Percentiles rank a stretch among this genome's conserved stretches.
Evolutionary conservation across 208 protist genomes (phyloP).

Genomic region (Leishmania major): DNA sequence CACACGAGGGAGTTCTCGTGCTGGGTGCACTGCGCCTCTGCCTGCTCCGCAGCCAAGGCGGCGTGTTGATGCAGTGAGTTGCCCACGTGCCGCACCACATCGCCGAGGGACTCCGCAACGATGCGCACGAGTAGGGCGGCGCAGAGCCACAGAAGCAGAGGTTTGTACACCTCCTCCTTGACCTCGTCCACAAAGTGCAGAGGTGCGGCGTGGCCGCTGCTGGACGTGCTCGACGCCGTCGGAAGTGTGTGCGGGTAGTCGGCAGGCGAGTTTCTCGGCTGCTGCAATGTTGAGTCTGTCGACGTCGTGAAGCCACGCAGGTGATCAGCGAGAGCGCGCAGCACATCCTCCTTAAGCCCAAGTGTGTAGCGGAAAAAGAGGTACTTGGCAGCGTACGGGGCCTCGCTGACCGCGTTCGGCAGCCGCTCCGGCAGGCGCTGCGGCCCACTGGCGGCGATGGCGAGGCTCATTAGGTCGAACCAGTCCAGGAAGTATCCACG

Average conservation of each 20-base stretch:
- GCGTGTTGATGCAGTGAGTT: constrained; percentile 65
- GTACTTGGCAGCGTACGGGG: constrained; percentile 74
- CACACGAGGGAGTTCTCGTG: background rate
- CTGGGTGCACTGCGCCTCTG: constrained; percentile 3
- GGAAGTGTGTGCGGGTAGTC: constrained; percentile 7
- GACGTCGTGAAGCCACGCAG: constrained; percentile 22
- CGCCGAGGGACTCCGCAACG: constrained; percentile 72
- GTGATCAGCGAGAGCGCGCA: constrained; percentile 37
- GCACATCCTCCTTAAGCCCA: constrained; percentile 38
- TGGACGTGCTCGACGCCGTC: background rate
- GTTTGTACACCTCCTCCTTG: constrained; percentile 38
- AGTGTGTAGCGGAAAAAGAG: constrained; percentile 82
- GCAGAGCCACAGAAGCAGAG: constrained; percentile 71
- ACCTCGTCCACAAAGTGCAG: constrained; percentile 24
- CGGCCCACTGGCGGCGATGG: constrained; percentile 62
- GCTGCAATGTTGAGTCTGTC: background rate
- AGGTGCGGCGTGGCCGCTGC: background rate
- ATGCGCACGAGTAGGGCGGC: constrained; percentile 73
- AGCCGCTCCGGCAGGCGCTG: constrained; percentile 51
- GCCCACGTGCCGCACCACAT: constrained; percentile 72
- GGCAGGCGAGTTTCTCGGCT: background rate
- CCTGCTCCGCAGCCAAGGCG: constrained; percentile 59
- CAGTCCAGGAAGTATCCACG: constrained; percentile 73
- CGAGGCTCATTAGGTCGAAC: constrained; percentile 73
- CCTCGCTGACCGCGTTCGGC: constrained; percentile 71